Evolutionary conservation across 345 rosid genomes (phyloP).

Genomic region (Fremontodendron californicum): DNA sequence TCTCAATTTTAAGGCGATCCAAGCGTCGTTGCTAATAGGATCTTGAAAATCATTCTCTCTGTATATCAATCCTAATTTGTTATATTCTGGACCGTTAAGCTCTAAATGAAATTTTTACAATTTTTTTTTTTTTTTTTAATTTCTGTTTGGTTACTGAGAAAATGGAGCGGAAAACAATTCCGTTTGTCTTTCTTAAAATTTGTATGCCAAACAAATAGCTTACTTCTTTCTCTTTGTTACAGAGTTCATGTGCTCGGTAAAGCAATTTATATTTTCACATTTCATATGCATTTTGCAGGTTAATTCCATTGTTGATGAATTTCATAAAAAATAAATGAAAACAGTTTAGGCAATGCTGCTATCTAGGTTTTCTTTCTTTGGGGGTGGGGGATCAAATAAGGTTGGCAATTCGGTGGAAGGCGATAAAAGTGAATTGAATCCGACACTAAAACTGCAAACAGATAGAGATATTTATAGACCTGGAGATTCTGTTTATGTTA

Average conservation of each 20-base stretch:
- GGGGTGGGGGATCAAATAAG: conserved; percentile 39
- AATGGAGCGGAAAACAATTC: not conserved
- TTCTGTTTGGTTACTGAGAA: not conserved
- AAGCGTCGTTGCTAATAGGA: not conserved
- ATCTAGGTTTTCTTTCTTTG: conserved; percentile 42
- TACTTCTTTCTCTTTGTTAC: not conserved
- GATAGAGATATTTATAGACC: conserved; percentile 85
- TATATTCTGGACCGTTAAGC: not conserved
- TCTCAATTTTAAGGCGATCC: not conserved
- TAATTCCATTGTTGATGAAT: not conserved
- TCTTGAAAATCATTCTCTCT: not conserved
- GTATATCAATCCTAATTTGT: not conserved
- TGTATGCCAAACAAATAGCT: not conserved
- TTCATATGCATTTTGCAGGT: not conserved
- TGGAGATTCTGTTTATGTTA: conserved; percentile 39
- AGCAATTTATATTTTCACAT: not conserved
- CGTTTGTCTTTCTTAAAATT: not conserved
- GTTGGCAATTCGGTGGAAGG: conserved; percentile 15
- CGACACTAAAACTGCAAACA: conserved; percentile 49
- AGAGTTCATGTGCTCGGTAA: not conserved
- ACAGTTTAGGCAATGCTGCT: conserved; percentile 9
- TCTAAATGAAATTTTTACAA: not conserved
- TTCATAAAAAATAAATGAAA: not conserved
- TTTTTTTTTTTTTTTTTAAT: not conserved
- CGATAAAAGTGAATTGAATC: conserved; percentile 33